Evolutionary conservation across 208 protist species (phyloP).

Genomic region (Blechomonas ayalai): DNA sequence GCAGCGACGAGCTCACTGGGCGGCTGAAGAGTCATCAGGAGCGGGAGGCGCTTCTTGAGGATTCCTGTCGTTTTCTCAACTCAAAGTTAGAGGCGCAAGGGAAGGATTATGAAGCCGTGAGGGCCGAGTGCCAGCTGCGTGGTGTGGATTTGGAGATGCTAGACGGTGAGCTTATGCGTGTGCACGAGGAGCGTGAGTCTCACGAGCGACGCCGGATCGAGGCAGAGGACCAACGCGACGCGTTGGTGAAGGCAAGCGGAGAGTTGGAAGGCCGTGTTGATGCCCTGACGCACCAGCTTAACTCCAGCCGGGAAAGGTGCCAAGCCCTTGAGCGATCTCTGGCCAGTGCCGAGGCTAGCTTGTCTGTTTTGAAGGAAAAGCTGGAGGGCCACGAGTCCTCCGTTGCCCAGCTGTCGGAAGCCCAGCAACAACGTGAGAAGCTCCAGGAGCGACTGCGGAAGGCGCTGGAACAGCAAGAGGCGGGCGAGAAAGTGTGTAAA

Average conservation of each 20-base stretch:
- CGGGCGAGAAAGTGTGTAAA: conserved; percentile 7
- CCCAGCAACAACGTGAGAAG: background rate
- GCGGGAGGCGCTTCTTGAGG: too few species aligned
- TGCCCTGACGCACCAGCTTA: too few species aligned
- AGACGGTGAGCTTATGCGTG: conserved; percentile 4
- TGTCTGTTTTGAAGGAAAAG: conserved; percentile 1
- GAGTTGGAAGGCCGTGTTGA: conserved; percentile 8
- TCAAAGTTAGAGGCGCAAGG: conserved; percentile 4
- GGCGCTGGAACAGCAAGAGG: background rate
- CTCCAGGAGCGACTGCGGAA: conserved; percentile 2
- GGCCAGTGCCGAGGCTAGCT: too few species aligned
- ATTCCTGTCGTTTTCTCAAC: conserved; percentile 40
- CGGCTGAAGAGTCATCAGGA: too few species aligned
- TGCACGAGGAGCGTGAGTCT: background rate
- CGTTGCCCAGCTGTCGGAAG: background rate
- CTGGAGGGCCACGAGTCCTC: background rate
- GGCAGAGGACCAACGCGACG: background rate
- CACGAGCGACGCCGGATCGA: background rate
- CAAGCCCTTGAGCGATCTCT: too few species aligned
- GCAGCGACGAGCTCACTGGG: too few species aligned
- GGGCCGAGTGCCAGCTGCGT: conserved; percentile 32
- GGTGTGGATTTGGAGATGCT: conserved; percentile 10
- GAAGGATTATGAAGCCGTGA: conserved; percentile 10
- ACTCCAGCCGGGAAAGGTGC: too few species aligned
- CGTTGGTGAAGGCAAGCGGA: background rate